Base-by-base conservation (phyloP, 2,329 filamentous ascomycete genomes). In the Onygenales sp. region DNA sequence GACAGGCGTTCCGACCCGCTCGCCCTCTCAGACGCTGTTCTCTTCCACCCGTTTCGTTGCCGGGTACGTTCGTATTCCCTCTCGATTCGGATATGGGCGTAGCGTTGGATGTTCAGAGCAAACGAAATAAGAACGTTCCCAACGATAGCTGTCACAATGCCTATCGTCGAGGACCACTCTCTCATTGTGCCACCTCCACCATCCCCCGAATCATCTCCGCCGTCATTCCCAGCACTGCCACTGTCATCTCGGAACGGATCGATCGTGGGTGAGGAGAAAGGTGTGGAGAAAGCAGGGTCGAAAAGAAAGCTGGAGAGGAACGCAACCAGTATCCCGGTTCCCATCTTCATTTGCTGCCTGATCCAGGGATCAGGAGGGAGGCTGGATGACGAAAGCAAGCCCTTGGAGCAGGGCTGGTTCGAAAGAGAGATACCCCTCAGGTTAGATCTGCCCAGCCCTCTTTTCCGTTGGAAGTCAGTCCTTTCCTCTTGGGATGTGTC, bases 111-210 rank as follows among this genome's bases (percentile, higher is more conserved):
- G 66, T 98, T 98, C 57, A 98, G 81, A 10, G 93, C 93, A 58
- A 98, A 84, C 0, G 92, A 95, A 60, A 98, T 97, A 51, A 98
- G 79, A 36, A 96, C 76, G 64, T 98, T 98, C 53, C 93, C 93
- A 50, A 86, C 80, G 64, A 98, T 94, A 50, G 93, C 91, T 2
- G 91, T 95, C 52, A 92, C 72, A 64, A 98, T 96, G 62, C 93
- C 93, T 65, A 98, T 97, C 52, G 97, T 76, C 31, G 90, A 94
- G 46, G 90, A 95, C 58, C 58, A 59, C 27, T 58, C 52, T n/a
- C 56, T 54, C 38, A 59, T 59, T n/a, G 56, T 51, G 32, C 42
- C 50, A 13, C 41, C 49, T 10, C 17, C 52, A 9, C 39, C 51
- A 8, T 41, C 46, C 9, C 41, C 49, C 11, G 13, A 44, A 9